Evolutionary conservation across 352 stramenopile genomes (phyloP), one percentile per base, ranked within the genome.

Genomic region (Globisporangium nodosum): DNA sequence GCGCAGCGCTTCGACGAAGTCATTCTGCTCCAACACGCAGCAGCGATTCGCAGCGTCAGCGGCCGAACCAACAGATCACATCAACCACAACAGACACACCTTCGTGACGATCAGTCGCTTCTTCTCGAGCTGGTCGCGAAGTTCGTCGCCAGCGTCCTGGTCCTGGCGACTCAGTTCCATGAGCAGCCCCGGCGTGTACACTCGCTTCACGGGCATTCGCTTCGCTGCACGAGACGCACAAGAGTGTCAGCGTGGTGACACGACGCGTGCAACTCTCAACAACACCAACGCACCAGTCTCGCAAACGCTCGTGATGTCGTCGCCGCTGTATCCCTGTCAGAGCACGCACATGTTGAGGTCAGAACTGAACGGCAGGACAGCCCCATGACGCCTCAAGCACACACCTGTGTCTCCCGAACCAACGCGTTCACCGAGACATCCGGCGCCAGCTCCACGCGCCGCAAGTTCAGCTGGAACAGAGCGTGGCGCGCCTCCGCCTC

Each of bases 301-400:
- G 13, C 58, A 63, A 7, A 63, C 58, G 43, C 84, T 82, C 5
- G 78, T 84, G 35, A 97, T 83, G 61, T 97, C 90, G 13, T 89
- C 85, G 21, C 90, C 91, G 54, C 76, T 94, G 68, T 97, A 97
- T 3, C 85, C 83, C 35, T 68, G 21, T 30, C 30, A 27, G 13
- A 54, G 61, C 16, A 54, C 20, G 31, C 12, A 47, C 33, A 27
- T 3, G 24, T 27, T 27, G 24, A 27, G n/a, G 20, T 21, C 46
- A 52, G 13, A 39, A 52, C 47, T 35, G 12, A 37, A n/a, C 7
- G 7, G 5, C 16, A 20, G 7, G 8, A 7, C 27, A 30, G 3
- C 2, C 16, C 0, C 12, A 39, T 24, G 21, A 16, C 9, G 16
- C 13, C 5, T 16, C 18, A 45, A 31, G 18, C 6, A 13, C 51